Base-by-base conservation (phyloP, 495 filamentous ascomycete species). In the Friedmanniomyces endolithicus region DNA sequence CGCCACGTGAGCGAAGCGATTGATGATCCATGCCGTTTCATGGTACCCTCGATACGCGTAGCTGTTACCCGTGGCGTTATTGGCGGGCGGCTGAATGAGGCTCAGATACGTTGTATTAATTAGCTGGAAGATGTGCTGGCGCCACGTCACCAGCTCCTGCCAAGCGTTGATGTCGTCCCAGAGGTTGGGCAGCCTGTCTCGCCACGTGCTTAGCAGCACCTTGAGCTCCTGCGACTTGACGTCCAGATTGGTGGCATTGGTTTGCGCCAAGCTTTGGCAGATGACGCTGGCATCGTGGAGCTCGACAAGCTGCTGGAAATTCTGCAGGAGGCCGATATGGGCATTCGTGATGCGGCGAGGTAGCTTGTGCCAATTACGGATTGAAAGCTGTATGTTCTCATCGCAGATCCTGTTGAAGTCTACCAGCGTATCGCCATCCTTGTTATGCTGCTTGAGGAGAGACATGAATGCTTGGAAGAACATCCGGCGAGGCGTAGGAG, bases 121-220 rank as follows among this genome's bases (percentile, higher is more conserved):
- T 12, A 96, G 80, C 48, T 89, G 84, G 73, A 99, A 99, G 59
- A 99, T 94, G 69, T 99, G 94, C 66, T 97, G 94, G 61, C 94
- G 81, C 94, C 94, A 99, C 1, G 94, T 97, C 19, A 99, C 92
- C 20, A 99, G 75, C 64, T 97, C 94, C 65, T 97, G 90, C 94
- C 94, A 99, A 22, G 90, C 86, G 62, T 94, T 94, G 70, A 99
- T 99, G 65, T 99, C 94, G 62, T 99, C 94, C 94, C 94, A 99
- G 9, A 94, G 83, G 62, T 99, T 99, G 1, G 94, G 94, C 45
- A 99, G 71, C 20, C 94, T 78, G 65, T 99, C 94, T 50, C 94
- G 80, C 94, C 94, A 99, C 11, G 90, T 92, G 31, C 86, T 86
- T 8, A 99, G 79, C 8, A 97, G 78, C 37, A 97, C 71, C 72